Conservation (phyloP, 139 green algal genomes). For the Chlorella sp. region DNA sequence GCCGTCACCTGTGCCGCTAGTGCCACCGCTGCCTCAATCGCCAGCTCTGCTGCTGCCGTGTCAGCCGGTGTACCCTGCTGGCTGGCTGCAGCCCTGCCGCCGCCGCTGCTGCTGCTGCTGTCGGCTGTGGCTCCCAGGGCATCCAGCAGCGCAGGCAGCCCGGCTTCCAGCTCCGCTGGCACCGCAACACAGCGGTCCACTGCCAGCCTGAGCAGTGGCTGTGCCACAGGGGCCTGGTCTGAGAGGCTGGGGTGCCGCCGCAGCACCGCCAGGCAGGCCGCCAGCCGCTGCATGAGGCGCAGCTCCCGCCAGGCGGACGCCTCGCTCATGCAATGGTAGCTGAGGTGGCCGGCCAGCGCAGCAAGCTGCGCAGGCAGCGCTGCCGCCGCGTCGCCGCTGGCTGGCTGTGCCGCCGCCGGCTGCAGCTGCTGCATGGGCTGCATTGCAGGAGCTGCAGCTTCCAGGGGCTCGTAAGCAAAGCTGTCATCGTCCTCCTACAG, state of each 20-base stretch:
- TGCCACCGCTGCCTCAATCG: neutral
- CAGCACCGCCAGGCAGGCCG: conserved; percentile 9
- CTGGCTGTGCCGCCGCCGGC: neutral
- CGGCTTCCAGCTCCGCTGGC: conserved; percentile 2
- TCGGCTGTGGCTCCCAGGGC: neutral
- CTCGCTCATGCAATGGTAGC: conserved; percentile 24
- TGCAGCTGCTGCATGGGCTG: neutral
- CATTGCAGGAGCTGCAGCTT: neutral
- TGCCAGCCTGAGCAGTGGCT: conserved; percentile 15
- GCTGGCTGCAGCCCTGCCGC: neutral
- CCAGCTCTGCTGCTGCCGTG: conserved; percentile 1
- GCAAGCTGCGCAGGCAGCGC: conserved; percentile 13
- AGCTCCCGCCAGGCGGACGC: conserved; percentile 11
- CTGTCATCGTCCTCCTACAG: conserved; percentile 25
- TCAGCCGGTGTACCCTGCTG: neutral
- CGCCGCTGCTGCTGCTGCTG: neutral
- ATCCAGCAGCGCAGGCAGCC: conserved; percentile 18
- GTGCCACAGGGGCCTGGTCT: neutral
- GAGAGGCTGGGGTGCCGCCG: neutral
- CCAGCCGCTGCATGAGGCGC: conserved; percentile 14
- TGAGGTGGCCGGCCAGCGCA: conserved; percentile 23
- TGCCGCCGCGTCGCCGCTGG: neutral
- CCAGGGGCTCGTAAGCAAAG: conserved; percentile 14
- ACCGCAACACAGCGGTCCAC: conserved; percentile 8
- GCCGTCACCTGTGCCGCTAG: conserved; percentile 16